Evolutionary conservation across 345 rosid species (phyloP).

Genomic region (Pistacia vera): DNA sequence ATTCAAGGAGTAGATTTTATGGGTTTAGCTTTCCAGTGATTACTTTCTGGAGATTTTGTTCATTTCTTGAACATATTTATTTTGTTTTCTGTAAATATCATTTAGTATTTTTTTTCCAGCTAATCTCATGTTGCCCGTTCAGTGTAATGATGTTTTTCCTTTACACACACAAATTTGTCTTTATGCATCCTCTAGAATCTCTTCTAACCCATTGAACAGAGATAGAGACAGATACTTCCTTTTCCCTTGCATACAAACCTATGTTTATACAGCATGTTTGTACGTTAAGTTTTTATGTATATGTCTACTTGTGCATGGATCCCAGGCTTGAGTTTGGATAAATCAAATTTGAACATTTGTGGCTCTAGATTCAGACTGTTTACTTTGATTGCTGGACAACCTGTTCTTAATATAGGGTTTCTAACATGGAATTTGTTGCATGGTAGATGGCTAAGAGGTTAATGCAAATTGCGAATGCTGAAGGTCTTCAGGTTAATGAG

Average conservation of each 20-base stretch:
- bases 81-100: too few species aligned
- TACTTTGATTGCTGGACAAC: neutral
- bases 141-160: too few species aligned
- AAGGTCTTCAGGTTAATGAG: conserved; percentile 84
- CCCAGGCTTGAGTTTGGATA: neutral
- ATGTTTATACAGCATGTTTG: neutral
- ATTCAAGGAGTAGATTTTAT: too few species aligned
- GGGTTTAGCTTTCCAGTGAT: too few species aligned
- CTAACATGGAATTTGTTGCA: conserved; percentile 30
- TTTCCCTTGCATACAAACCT: neutral
- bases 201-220: neutral
- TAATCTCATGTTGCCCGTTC: too few species aligned
- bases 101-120: too few species aligned
- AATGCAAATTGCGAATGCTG: conserved; percentile 76
- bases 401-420: neutral
- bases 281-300: neutral
- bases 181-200: too few species aligned
- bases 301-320: neutral
- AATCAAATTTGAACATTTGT: neutral
- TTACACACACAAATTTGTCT: too few species aligned
- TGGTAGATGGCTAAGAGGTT: conserved; percentile 95
- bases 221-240: neutral
- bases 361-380: neutral
- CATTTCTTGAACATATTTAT: too few species aligned
- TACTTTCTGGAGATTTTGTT: too few species aligned